Base-by-base conservation (phyloP, 2,329 filamentous ascomycete genomes). In the Chaetomium globosum region DNA sequence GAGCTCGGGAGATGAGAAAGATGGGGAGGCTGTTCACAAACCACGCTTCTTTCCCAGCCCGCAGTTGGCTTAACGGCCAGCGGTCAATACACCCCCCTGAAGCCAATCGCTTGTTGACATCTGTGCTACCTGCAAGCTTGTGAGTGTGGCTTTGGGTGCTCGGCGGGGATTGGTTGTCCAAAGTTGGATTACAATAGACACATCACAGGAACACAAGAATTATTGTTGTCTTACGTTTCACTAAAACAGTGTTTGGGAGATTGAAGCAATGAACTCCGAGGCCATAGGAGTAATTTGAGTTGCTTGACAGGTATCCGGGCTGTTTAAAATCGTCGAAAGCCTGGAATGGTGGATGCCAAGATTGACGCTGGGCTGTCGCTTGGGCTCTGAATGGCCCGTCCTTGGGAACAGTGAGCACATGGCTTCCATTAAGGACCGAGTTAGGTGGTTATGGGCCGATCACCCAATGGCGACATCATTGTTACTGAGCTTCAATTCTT, bases 401-500 rank as follows among this genome's bases (percentile, higher is more conserved):
- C 19, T 6, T 6, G n/a, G n/a, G 8, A 21, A 21, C 51, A 51
- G 51, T 8, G 43, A 51, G 51, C 13, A 48, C 61, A 52, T 33
- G 56, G 55, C 46, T 43, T 43, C 33, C 33, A 36, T 12, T 31
- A 33, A 30, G 1, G 16, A 53, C 10, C n/a, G 21, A n/a, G 19
- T 26, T 26, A n/a, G 26, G 26, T 26, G 26, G 26, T 26, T 43
- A 43, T 43, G 43, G 48, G 54, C 21, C 48, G 49, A 64, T 65
- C 57, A 61, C 49, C 66, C 63, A 68, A 68, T 65, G 26, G 54
- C 61, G 61, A 66, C 63, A 39, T 65, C 66, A 61, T 68, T 61
- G 66, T 62, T 57, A 59, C 49, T 61, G 33, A 62, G 62, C 53
- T 56, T 43, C 55, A 21, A 49, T 26, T 59, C 49, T 46, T 21